Evolutionary conservation across 2,329 filamentous ascomycete species (phyloP), one percentile per base, ranked within the genome.

Genomic region (Blastomyces parvus): DNA sequence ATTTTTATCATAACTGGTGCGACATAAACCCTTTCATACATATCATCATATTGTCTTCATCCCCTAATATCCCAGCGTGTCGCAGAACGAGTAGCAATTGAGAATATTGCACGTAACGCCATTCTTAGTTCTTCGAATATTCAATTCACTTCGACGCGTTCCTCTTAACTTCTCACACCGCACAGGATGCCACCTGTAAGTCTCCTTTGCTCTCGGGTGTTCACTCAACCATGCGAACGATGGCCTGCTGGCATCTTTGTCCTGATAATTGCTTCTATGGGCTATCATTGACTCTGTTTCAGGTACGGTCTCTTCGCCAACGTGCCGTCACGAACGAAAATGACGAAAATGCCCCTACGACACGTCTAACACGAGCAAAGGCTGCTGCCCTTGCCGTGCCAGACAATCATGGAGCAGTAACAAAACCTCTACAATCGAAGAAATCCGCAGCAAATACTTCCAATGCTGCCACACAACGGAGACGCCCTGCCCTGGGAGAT

Each of bases 301-400:
- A 88, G 88, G 84, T 83, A 81, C 88, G 89, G 78, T 81, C 84
- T 74, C 82, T 86, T 72, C 85, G 88, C 78, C 84, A 86, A 75
- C 88, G 91, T 79, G 84, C 86, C 75, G 84, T 88, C 71, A 88
- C 88, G 68, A 94, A 95, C 77, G 92, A 97, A 82, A 97, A 97
- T 75, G 93, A 97, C 76, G 94, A 97, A 81, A 96, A 96, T 76
- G 84, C 78, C 67, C 79, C 70, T 27, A 86, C 89, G 66, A 90
- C 89, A 79, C 91, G 92, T 79, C 81, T 97, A 75, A 97, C 94
- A 71, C 86, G 94, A 79, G 92, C 94, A 69, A 97, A 97, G 81
- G 87, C 91, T 61, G 90, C 91, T 64, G 88, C 89, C 58, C 82
- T 84, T 50, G 75, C 74, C 50, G 75, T 74, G 50, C 74, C 75